Evolutionary conservation across 2,329 filamentous ascomycete species (phyloP), one percentile per base, ranked within the genome.

Genomic region (Aspergillus sojae): DNA sequence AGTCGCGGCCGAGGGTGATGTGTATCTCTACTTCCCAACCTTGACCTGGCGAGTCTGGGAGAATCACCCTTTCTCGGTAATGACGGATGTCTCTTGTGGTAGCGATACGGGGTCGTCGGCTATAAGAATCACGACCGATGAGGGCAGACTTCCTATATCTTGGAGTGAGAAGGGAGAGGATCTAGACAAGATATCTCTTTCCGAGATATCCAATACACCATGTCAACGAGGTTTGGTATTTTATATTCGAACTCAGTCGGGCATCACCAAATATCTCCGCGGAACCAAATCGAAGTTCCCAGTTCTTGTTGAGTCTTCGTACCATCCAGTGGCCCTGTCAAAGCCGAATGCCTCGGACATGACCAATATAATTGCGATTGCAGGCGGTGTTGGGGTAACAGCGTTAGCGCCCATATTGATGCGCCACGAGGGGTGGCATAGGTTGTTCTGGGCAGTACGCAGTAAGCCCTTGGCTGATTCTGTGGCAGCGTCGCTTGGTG

Each of bases 21-120:
- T 61, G 2, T 61, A 61, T 9, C n/a, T 61, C 1, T 61, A 61
- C 5, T 57, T 61, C 43, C 59, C 52, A 4, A 61, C 59, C 1
- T n/a, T 61, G 41, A 57, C 59, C 3, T 61, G 59, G 59, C 39
- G 59, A 4, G 9, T 61, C 14, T 61, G 59, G 59, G 59, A 61
- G 28, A 61, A 61, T 39, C 59, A 61, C n/a, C 59, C 59, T 12
- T 61, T 61, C 59, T 57, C 52, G 1, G 59, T 39, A 21, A 45
- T 61, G 50, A 46, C 58, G 3, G 41, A 55, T 34, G 9, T 59
- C n/a, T 12, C 3, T 9, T 16, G 14, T 10, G 19, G 6, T 5
- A 16, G 14, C 16, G 28, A 52, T n/a, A n/a, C 19, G 16, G 48
- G 2, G 9, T 3, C 19, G 7, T 32, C 28, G 1, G 6, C 6